These are phyloP conservation scores for Aspergillus kassunensis DNA, from an alignment of 495 filamentous ascomycete genomes.

Conservation along the genomic window DNA sequence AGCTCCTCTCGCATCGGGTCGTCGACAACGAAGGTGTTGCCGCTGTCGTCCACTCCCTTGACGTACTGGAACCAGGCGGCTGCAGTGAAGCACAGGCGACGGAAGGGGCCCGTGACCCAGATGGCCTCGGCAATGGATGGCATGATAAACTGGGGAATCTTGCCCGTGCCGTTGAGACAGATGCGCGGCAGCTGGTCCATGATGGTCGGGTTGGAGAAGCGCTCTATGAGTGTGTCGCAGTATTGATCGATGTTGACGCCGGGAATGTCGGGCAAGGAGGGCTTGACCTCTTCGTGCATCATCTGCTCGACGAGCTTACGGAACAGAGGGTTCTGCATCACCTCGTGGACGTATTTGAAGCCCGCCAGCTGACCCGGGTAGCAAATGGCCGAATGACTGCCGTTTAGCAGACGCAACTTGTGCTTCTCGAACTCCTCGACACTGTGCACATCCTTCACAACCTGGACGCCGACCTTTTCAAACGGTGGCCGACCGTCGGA, in stretches of 20 bases:
- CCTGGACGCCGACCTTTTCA: conserved; percentile 43
- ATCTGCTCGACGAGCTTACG: conserved; percentile 42
- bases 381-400: conserved; percentile 42
- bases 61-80: conserved; percentile 46
- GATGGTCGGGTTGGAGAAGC: conserved; percentile 48
- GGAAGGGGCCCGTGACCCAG: conserved; percentile 41
- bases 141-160: conserved; percentile 51
- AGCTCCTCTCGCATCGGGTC: conserved; percentile 45
- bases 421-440: conserved; percentile 49
- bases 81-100: conserved; percentile 40
- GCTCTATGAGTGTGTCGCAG: conserved; percentile 42
- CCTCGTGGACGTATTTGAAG: conserved; percentile 46
- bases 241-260: conserved; percentile 46
- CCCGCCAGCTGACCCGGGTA: conserved; percentile 45
- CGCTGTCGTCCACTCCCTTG: conserved; percentile 41
- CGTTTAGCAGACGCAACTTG: conserved; percentile 48
- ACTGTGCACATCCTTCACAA: conserved; percentile 41
- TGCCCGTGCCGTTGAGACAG: conserved; percentile 44
- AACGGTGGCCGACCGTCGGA: conserved; percentile 44
- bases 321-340: conserved; percentile 38
- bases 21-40: conserved; percentile 33
- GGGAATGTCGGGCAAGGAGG: conserved; percentile 38
- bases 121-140: conserved; percentile 47
- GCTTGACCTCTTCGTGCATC: conserved; percentile 50
- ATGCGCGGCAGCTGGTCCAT: conserved; percentile 45